A percentile compares a stretch with the other conserved stretches of the same genome.
Evolutionary conservation across 1,284 basidiomycete genomes (phyloP).

Genomic region (Ceratobasidium sp.): DNA sequence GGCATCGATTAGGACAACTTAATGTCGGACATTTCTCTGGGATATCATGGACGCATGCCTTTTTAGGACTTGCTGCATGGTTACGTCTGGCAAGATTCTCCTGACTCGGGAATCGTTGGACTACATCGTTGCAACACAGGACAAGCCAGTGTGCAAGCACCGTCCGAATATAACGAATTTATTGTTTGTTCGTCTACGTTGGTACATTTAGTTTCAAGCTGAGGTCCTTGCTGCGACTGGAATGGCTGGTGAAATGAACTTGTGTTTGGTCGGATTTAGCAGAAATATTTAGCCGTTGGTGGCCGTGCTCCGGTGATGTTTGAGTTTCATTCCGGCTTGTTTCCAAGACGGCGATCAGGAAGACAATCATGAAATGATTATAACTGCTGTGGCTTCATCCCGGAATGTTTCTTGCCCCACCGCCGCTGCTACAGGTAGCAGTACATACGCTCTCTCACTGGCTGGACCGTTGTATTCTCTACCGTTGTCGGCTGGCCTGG

Average conservation of each 20-base stretch:
- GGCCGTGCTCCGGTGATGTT: background rate
- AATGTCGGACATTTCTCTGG: background rate
- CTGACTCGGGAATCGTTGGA: too few species aligned
- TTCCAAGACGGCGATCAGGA: conserved; percentile 25
- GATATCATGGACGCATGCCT: background rate
- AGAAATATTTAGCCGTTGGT: too few species aligned
- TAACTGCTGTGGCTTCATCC: background rate
- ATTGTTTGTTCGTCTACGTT: too few species aligned
- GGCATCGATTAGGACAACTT: conserved; percentile 1
- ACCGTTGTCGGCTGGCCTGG: conserved; percentile 25
- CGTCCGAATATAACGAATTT: too few species aligned
- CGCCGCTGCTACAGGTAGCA: conserved; percentile 32
- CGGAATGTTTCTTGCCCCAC: background rate
- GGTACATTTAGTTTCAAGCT: too few species aligned
- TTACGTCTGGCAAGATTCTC: too few species aligned
- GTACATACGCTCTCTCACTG: conserved; percentile 13
- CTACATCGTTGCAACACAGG: too few species aligned
- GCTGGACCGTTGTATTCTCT: conserved; percentile 13
- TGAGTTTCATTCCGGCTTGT: background rate
- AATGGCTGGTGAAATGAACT: too few species aligned
- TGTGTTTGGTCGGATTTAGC: too few species aligned
- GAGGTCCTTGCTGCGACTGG: too few species aligned
- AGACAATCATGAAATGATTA: conserved; percentile 1
- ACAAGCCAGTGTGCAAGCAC: too few species aligned
- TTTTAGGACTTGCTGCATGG: too few species aligned